Evolutionary conservation across 1,284 basidiomycete genomes (phyloP), one percentile per base, ranked within the genome.

Genomic region (Prillingera fragicola): DNA sequence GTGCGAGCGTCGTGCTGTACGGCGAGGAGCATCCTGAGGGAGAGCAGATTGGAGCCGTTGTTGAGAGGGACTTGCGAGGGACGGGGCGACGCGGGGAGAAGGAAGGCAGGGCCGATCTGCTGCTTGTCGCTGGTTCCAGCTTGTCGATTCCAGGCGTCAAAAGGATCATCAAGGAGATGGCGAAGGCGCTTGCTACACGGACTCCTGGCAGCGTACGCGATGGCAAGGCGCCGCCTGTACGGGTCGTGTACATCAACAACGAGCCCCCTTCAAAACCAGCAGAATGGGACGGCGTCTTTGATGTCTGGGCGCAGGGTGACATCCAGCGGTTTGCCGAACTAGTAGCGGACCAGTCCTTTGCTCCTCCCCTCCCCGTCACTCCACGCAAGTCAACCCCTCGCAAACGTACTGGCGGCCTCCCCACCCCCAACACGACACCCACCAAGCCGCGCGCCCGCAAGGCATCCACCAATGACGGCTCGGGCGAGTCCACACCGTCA

Each of bases 211-310:
- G 45, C 12, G 41, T 50, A 15, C 24, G 50, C n/a, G 46, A 52
- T 31, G 50, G 50, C 31, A 50, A 55, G 41, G 53, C 28, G 50
- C 54, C 32, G 21, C 77, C 80, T 0, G 74, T 87, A 40, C 83
- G 80, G 62, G 80, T 84, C 1, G 77, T 95, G 17, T 88, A 89
- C 66, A 75, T 95, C 50, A 95, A 95, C 69, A 74, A 88, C 44
- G 89, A 95, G 59, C 89, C 91, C 59, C 91, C 91, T 0, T 79
- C 82, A 12, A 87, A 87, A 9, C 82, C 82, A 7, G 77, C 81
- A 39, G 87, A 91, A 56, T 95, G 89, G 89, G 83, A 87, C 54
- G 86, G 82, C 18, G 83, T 91, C 3, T 95, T 96, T 59, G 90
- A 96, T 68, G 78, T 82, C 22, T 96, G 89, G 87, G 70, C 91